Evolutionary conservation across 2,329 filamentous ascomycete species (phyloP).

Genomic region (Phaeosphaeria sp.): DNA sequence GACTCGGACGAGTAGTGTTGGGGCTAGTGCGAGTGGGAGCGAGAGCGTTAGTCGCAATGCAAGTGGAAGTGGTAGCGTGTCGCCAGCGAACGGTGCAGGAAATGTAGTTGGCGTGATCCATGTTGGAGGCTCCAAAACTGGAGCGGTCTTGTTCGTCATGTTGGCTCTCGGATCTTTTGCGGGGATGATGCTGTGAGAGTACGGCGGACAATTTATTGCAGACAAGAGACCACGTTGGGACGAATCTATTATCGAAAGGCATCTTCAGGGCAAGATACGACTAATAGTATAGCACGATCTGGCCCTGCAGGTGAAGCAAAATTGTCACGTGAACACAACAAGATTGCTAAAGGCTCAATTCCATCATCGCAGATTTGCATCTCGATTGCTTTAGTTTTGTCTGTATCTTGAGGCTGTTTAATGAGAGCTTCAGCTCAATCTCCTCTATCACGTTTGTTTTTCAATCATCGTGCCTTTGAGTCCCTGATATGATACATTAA

Average conservation of each 20-base stretch:
- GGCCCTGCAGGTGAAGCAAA: no score
- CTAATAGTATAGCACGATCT: no score
- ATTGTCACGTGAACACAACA: no score
- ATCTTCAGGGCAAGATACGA: neutral
- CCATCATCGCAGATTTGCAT: neutral
- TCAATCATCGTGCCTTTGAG: no score
- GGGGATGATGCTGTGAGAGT: constrained; percentile 5
- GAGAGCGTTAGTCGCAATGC: neutral
- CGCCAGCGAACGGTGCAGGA: neutral
- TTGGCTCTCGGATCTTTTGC: constrained; percentile 1
- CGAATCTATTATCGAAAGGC: no score
- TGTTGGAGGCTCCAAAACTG: neutral
- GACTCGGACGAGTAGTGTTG: constrained; percentile 6
- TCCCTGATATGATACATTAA: neutral
- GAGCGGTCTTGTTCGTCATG: neutral
- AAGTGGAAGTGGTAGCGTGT: constrained; percentile 1
- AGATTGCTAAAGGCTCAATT: no score
- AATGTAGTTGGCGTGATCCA: constrained; percentile 1
- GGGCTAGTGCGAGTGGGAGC: constrained; percentile 5
- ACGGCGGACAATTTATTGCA: no score
- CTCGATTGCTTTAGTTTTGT: neutral
- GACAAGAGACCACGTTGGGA: no score
- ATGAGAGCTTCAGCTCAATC: neutral
- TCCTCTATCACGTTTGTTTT: neutral
- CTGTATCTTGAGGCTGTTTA: neutral